Evolutionary conservation across 73 alveolate species (phyloP).

Genomic region (Stentor coeruleus): DNA sequence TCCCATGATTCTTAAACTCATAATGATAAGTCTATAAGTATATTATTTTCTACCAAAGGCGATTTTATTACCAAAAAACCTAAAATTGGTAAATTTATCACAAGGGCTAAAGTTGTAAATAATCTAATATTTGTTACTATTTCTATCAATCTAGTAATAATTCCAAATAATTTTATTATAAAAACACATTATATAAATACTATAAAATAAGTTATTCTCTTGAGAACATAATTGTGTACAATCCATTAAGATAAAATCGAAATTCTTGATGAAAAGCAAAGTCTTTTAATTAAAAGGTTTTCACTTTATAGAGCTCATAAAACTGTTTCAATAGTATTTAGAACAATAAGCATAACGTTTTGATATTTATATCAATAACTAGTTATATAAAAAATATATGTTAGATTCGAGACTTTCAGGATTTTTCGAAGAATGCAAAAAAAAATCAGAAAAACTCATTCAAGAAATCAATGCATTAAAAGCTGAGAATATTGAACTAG

Average conservation of each 20-base stretch:
- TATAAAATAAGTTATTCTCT: too few relatives aligned
- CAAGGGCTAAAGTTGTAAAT: conserved; percentile 89
- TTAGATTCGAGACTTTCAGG: neutral
- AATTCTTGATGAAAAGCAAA: conserved; percentile 40
- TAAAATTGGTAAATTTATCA: conserved; percentile 78
- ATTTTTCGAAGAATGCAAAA: neutral
- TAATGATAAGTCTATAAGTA: conserved; percentile 62
- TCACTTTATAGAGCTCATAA: neutral
- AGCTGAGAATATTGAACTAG: neutral
- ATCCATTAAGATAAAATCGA: conserved; percentile 84
- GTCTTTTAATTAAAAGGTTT: neutral
- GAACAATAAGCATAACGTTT: neutral
- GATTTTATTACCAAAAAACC: conserved; percentile 88
- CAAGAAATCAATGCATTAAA: neutral
- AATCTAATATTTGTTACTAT: conserved; percentile 76
- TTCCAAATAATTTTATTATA: conserved; percentile 59
- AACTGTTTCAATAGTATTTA: neutral
- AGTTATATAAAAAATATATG: neutral
- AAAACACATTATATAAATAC: too few relatives aligned
- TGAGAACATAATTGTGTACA: conserved; percentile 76
- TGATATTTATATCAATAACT: neutral
- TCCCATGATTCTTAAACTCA: conserved; percentile 77
- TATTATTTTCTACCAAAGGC: conserved; percentile 83
- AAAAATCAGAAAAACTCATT: neutral
- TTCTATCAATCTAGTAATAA: conserved; percentile 85